These are phyloP conservation scores for Centaurea solstitialis DNA, from an alignment of 129 eudicot genomes.

Conservation along the genomic window DNA sequence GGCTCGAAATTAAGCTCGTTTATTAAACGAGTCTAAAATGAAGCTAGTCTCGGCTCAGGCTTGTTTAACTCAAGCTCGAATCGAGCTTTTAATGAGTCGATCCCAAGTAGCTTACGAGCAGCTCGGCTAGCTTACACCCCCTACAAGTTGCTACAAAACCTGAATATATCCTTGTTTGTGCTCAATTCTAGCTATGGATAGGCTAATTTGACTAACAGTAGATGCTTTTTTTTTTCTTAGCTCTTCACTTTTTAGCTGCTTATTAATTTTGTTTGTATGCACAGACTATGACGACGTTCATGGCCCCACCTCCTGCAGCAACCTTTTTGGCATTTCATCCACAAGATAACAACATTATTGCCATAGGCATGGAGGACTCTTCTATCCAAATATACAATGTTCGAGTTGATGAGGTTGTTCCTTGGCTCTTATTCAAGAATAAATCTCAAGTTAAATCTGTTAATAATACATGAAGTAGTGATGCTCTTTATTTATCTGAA, in stretches of 20 bases:
- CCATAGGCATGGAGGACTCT: slow-evolving; percentile 89
- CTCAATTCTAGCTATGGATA: neutral
- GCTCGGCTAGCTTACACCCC: no score
- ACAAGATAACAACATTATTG: slow-evolving; percentile 81
- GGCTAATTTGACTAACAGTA: neutral
- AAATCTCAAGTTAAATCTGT: neutral
- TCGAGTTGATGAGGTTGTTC: slow-evolving; percentile 70
- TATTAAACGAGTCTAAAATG: no score
- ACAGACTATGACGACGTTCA: slow-evolving; percentile 83
- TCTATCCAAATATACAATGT: slow-evolving; percentile 81
- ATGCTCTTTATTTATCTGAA: slow-evolving; percentile 10
- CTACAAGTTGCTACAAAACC: neutral
- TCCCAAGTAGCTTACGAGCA: no score
- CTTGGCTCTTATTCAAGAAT: neutral
- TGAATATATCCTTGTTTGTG: neutral
- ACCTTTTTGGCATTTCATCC: slow-evolving; percentile 88
- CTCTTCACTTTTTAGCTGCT: neutral
- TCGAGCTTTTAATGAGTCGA: no score
- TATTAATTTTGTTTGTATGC: neutral
- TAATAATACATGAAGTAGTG: neutral
- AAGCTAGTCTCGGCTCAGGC: no score
- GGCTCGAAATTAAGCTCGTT: no score
- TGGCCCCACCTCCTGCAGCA: slow-evolving; percentile 88
- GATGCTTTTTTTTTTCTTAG: neutral
- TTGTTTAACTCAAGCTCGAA: no score